Conservation (phyloP, 2,329 filamentous ascomycete species). For the Eutypa lata region DNA sequence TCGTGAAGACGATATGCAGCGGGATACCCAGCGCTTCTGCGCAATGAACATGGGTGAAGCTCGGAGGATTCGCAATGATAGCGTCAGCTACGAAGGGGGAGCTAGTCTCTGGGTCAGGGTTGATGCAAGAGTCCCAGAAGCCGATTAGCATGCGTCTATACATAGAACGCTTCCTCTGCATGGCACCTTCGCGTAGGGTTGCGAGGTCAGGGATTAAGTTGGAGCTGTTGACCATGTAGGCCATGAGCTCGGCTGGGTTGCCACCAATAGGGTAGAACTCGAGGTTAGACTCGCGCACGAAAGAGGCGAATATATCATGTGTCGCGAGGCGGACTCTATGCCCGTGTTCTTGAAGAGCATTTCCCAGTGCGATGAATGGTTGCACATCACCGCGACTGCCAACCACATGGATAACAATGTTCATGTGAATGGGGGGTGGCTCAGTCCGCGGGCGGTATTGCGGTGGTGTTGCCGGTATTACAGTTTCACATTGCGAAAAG, state of each 20-base stretch:
- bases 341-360: slow-evolving; percentile 44
- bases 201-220: slow-evolving; percentile 71
- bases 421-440: too few species aligned
- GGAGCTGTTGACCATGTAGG: slow-evolving; percentile 74
- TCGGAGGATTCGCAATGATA: slow-evolving; percentile 57
- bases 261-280: slow-evolving; percentile 59
- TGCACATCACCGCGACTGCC: slow-evolving; percentile 54
- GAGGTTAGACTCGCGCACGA: slow-evolving; percentile 47
- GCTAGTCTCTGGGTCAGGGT: slow-evolving; percentile 40
- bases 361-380: slow-evolving; percentile 56
- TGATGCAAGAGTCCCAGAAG: slow-evolving; percentile 72
- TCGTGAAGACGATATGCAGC: slow-evolving; percentile 77
- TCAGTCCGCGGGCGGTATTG: too few species aligned
- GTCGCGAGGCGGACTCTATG: slow-evolving; percentile 58
- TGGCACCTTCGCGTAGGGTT: slow-evolving; percentile 62
- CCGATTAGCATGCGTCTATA: slow-evolving; percentile 68
- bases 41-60: slow-evolving; percentile 63
- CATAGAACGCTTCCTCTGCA: slow-evolving; percentile 62
- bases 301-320: slow-evolving; percentile 50
- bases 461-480: too few species aligned
- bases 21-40: slow-evolving; percentile 64
- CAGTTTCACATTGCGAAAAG: too few species aligned
- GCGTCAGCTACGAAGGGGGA: slow-evolving; percentile 31
- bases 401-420: slow-evolving; percentile 55
- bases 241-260: slow-evolving; percentile 47